Percentiles rank a stretch among this genome's conserved stretches.
Conservation (phyloP, 176 grass and related monocot species). For the Carex pumila region DNA sequence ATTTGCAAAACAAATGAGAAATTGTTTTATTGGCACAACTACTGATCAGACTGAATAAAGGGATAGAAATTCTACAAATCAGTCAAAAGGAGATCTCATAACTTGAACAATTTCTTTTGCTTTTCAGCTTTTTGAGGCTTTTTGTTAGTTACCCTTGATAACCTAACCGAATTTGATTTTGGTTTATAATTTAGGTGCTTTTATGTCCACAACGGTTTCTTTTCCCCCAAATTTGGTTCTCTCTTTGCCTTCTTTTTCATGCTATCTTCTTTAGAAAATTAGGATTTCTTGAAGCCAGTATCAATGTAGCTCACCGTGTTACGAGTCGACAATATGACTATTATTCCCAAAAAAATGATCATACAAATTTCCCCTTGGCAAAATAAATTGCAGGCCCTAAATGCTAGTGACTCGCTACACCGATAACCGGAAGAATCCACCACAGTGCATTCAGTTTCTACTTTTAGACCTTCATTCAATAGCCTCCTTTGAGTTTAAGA, state of each 20-base stretch:
- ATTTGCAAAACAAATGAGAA: background rate
- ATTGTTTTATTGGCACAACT: background rate
- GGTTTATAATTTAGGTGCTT: background rate
- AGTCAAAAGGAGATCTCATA: constrained; percentile 6
- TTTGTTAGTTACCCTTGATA: constrained; percentile 1
- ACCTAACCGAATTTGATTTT: background rate
- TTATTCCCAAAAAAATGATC: background rate
- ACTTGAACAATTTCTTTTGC: constrained; percentile 19
- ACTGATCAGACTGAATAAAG: background rate
- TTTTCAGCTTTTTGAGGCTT: constrained; percentile 11
- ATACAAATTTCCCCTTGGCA: too few species aligned
- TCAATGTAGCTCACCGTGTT: background rate
- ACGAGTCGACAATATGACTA: background rate
- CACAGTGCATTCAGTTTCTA: background rate
- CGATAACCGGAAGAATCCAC: background rate
- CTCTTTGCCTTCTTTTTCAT: background rate
- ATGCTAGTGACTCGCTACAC: background rate
- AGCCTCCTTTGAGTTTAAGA: background rate
- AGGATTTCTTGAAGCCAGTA: background rate
- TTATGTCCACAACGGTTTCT: background rate
- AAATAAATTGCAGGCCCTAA: background rate
- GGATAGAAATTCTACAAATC: background rate
- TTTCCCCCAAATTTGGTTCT: background rate
- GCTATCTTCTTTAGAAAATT: background rate
- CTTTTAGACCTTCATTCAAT: background rate